Evolutionary conservation across 2,329 filamentous ascomycete genomes (phyloP), one percentile per base, ranked within the genome.

Genomic region (Xylariales sp.): DNA sequence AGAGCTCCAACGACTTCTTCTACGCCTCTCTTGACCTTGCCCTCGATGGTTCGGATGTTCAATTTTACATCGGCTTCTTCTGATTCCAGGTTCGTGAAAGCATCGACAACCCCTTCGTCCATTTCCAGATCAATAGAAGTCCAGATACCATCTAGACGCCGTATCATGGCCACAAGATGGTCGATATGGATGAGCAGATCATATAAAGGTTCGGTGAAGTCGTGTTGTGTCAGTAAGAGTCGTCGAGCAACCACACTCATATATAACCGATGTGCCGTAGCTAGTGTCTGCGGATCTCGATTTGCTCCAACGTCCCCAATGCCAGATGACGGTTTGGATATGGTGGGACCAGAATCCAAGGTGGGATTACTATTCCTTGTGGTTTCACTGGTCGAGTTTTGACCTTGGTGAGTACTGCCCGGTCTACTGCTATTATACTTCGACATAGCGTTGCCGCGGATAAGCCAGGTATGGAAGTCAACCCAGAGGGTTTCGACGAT

Each of bases 271-370:
- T 97, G 91, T 4, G 88, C 89, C 4, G 78, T 76, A 5, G 88
- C 81, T 16, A 97, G 74, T 4, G 84, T 83, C 62, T 96, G 88
- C 0, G 91, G 90, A 56, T 97, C 91, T 50, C 88, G 84, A 20
- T 74, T 42, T 47, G 50, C 35, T 5, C 30, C 28, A 11, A 13
- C 21, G 16, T 13, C n/a, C 13, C 23, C 14, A 5, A 17, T 12
- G 8, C 12, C 10, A 13, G 18, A 12, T 14, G 33, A 25, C 17
- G 10, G 23, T 25, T 14, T 41, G 40, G 13, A 24, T 16, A 41
- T 27, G 28, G 41, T 13, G 42, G 49, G 37, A 4, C 25, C 7
- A 21, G 24, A 29, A 16, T 13, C 17, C n/a, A n/a, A n/a, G n/a
- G n/a, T n/a, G n/a, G n/a, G n/a, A n/a, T n/a, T n/a, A n/a, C n/a